Conservation (phyloP, 2,329 filamentous ascomycete species). For the Biscogniauxia marginata region DNA sequence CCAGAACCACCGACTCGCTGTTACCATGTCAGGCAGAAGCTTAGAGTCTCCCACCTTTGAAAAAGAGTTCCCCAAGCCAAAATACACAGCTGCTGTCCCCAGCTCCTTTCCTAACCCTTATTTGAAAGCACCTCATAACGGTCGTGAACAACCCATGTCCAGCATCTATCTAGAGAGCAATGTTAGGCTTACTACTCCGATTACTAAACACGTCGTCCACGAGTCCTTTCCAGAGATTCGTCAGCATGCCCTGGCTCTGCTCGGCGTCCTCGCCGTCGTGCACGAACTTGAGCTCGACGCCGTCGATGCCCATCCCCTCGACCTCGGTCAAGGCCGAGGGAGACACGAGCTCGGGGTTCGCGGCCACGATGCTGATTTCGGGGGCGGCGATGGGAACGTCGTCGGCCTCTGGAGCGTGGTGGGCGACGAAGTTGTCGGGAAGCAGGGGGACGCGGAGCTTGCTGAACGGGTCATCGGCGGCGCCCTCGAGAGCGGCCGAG, state of each 20-base stretch:
- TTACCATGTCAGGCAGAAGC: neutral
- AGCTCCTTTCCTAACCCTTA: neutral
- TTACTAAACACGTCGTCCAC: constrained; percentile 47
- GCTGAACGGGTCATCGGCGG: constrained; percentile 33
- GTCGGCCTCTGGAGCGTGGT: constrained; percentile 42
- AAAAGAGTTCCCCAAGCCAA: neutral
- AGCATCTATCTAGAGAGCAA: constrained; percentile 23
- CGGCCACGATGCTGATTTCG: constrained; percentile 56
- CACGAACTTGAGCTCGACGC: constrained; percentile 54
- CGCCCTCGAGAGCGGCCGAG: constrained; percentile 33
- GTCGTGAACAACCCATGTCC: constrained; percentile 1
- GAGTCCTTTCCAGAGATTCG: constrained; percentile 55
- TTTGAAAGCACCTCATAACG: neutral
- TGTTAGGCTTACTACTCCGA: constrained; percentile 25
- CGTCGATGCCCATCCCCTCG: constrained; percentile 57
- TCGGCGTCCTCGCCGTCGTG: constrained; percentile 37
- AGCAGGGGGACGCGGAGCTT: constrained; percentile 57
- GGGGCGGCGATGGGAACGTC: constrained; percentile 42
- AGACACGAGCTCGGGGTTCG: constrained; percentile 52
- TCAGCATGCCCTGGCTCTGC: constrained; percentile 47
- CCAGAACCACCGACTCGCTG: neutral
- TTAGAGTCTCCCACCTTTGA: neutral
- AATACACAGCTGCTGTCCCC: neutral
- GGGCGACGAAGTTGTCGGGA: constrained; percentile 54
- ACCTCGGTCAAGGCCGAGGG: constrained; percentile 54